Evolutionary conservation across 2,329 filamentous ascomycete species (phyloP).

Genomic region (Chrysoporthe puriensis): DNA sequence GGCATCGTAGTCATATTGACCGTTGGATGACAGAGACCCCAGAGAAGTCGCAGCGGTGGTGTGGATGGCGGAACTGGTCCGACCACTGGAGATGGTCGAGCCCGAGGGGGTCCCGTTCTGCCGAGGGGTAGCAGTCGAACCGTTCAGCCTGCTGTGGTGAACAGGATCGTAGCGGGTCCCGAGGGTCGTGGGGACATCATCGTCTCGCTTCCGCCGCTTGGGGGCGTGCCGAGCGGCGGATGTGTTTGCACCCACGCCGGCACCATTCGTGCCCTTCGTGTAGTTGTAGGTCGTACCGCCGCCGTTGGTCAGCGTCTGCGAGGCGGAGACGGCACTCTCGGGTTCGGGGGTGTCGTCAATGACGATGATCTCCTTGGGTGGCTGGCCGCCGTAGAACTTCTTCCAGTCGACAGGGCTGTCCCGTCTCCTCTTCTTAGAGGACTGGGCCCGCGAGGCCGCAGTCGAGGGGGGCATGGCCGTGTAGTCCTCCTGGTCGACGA

Average conservation of each 20-base stretch:
- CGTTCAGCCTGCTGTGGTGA: slow-evolving; percentile 70
- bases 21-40: slow-evolving; percentile 66
- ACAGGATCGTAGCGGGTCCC: slow-evolving; percentile 64
- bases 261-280: slow-evolving; percentile 34
- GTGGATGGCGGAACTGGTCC: slow-evolving; percentile 78
- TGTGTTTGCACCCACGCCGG: slow-evolving; percentile 31
- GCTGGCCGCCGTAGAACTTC: slow-evolving; percentile 80
- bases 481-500: slow-evolving; percentile 38
- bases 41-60: slow-evolving; percentile 90
- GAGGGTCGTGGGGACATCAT: slow-evolving; percentile 46
- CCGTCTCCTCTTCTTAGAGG: slow-evolving; percentile 55
- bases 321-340: slow-evolving; percentile 43
- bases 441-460: slow-evolving; percentile 36
- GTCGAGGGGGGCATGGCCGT: slow-evolving; percentile 44
- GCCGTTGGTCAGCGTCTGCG: slow-evolving; percentile 44
- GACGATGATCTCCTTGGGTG: slow-evolving; percentile 84
- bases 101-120: slow-evolving; percentile 64
- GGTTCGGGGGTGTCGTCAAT: slow-evolving; percentile 75
- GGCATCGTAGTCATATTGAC: slow-evolving; percentile 68
- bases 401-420: slow-evolving; percentile 71
- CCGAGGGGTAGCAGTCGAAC: slow-evolving; percentile 72
- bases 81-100: slow-evolving; percentile 75
- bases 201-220: slow-evolving; percentile 76
- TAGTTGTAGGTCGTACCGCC: slow-evolving; percentile 36
- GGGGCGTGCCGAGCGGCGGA: slow-evolving; percentile 53